Percentiles rank a stretch among this genome's conserved stretches.
phyloP scores from a whole-genome alignment of 164 flowering plant species.

The Protea cynaroides region DNA sequence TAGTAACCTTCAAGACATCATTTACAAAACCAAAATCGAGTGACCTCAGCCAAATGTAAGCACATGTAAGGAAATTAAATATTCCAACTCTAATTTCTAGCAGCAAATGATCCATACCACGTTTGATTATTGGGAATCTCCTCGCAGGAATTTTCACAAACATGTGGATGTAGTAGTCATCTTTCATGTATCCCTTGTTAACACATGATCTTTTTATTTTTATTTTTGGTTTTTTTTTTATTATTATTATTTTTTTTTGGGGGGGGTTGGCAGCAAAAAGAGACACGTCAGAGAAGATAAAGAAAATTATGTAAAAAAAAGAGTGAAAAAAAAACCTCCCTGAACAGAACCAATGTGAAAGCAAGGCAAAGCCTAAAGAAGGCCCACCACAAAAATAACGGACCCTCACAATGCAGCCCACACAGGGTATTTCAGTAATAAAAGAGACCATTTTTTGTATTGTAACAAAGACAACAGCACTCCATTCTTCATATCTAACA shows the following conservation, averaged over 20 bases:
- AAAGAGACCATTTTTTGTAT: constrained; percentile 3
- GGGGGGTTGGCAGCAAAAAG: not conserved
- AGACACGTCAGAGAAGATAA: not conserved
- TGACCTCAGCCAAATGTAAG: constrained; percentile 2
- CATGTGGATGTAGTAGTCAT: constrained; percentile 74
- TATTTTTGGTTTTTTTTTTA: too few species aligned
- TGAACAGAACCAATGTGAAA: too few species aligned
- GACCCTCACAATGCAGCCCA: too few species aligned
- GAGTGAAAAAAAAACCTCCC: too few species aligned
- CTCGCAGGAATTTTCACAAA: constrained; percentile 83
- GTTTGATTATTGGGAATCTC: constrained; percentile 93
- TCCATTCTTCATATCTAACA: not conserved
- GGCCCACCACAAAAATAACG: too few species aligned
- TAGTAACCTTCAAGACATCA: constrained; percentile 61
- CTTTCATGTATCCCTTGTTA: constrained; percentile 91
- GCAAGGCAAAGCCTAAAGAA: too few species aligned
- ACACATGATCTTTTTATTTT: constrained; percentile 97
- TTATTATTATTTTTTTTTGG: too few species aligned
- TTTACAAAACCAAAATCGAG: constrained; percentile 6
- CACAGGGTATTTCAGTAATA: constrained; percentile 43
- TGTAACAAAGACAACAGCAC: constrained; percentile 2
- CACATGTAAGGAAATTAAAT: not conserved
- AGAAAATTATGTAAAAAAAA: not conserved
- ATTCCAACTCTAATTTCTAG: not conserved
- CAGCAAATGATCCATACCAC: constrained; percentile 46